Percentiles rank a stretch among this genome's conserved stretches.
These are phyloP conservation scores for Capillidium heterosporum DNA, from an alignment of 371 early-diverging fungal genomes.

Conservation along the genomic window DNA sequence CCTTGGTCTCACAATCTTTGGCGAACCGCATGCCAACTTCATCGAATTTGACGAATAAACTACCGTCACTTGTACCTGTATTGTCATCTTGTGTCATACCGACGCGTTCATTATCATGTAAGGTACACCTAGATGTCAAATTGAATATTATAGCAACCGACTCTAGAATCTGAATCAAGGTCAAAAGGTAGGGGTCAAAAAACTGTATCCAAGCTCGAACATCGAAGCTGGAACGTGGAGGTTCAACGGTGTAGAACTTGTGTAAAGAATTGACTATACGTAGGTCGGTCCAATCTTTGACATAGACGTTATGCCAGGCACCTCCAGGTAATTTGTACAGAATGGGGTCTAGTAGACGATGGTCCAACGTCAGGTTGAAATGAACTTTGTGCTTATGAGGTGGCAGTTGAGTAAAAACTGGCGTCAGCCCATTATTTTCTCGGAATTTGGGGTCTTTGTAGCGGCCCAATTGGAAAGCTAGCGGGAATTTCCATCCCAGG, in stretches of 20 bases:
- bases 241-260: background rate
- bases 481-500: background rate
- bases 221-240: background rate
- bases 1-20: background rate
- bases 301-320: slow-evolving; percentile 11
- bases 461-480: slow-evolving; percentile 4
- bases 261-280: background rate
- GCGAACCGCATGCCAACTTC: background rate
- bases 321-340: slow-evolving; percentile 6
- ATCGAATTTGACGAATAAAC: background rate
- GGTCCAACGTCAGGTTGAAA: slow-evolving; percentile 6
- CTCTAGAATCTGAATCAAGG: background rate
- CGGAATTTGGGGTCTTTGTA: slow-evolving; percentile 7
- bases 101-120: background rate
- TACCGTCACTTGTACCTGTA: background rate
- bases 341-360: slow-evolving; percentile 10
- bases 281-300: slow-evolving; percentile 7
- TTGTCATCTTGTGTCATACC: background rate
- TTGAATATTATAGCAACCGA: background rate
- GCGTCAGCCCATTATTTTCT: slow-evolving; percentile 8
- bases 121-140: background rate
- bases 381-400: slow-evolving; percentile 7
- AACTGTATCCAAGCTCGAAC: background rate
- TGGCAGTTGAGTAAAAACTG: slow-evolving; percentile 7
- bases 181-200: background rate